Evolutionary conservation across 176 grass and related monocot species (phyloP), one percentile per base, ranked within the genome.

Genomic region (Oryza australiensis): DNA sequence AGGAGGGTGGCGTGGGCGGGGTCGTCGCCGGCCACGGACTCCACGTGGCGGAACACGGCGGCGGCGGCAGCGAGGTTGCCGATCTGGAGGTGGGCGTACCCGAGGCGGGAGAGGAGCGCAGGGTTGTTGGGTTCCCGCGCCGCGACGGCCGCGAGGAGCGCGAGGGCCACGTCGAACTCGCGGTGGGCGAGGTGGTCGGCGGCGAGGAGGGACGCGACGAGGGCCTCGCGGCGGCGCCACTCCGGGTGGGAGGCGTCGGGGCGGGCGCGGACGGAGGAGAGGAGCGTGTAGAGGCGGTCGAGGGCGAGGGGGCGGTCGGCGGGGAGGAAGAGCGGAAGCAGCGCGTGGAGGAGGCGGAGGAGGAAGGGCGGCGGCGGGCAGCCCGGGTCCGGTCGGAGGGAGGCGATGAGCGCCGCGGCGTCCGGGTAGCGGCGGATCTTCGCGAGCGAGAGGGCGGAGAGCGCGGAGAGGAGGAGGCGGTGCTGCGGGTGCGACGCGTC

Each of bases 31-130:
- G 49, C 59, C 9, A 92, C 59, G 40, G 83, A 83, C 67, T 98
- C 92, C 15, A 93, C 86, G 74, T 87, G 87, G 68, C 82, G 76
- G 88, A 98, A 94, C 24, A 85, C 74, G 23, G 88, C 86, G 3
- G 88, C 70, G n/a, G 92, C 90, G 2, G 84, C 86, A 8, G 64
- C 63, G 77, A 98, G 86, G 43, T 98, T 94, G 33, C 95, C 92
- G 64, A 98, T 94, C 80, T 98, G 95, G 59, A 98, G 90, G 73
- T 98, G 95, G 67, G 94, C 80, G 63, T 98, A 98, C 20, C 77
- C 95, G 63, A 98, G 72, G 53, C 95, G 90, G 13, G 92, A 89
- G 70, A 98, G 88, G 66, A 94, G 75, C 40, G 81, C 74, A 6
- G 95, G 90, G 70, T 92, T 66, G 74, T 64, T 71, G 0, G 95